Evolutionary conservation across 345 rosid species (phyloP).

Genomic region (Anastatica hierochuntica): DNA sequence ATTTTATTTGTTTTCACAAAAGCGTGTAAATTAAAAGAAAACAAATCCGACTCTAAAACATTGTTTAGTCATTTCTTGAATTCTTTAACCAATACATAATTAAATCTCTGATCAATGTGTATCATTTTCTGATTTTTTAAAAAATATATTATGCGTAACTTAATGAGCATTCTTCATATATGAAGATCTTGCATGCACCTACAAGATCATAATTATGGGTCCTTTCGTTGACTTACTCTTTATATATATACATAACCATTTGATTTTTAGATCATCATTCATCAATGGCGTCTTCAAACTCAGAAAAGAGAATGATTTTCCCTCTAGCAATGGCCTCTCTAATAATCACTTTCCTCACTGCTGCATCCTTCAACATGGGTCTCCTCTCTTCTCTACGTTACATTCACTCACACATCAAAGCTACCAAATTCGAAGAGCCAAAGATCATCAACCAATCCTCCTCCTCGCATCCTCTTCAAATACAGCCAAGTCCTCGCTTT

Average conservation of each 20-base stretch:
- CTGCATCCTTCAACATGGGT: constrained; percentile 86
- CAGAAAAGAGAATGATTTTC: constrained; percentile 92
- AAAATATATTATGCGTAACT: no score
- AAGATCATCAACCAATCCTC: constrained; percentile 26
- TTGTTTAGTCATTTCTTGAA: no score
- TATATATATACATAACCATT: constrained; percentile 3
- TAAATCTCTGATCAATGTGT: no score
- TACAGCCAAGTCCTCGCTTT: constrained; percentile 55
- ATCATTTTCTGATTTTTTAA: background rate
- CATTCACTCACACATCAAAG: constrained; percentile 58
- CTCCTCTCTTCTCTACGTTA: constrained; percentile 63
- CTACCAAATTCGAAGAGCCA: constrained; percentile 38
- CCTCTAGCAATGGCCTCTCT: constrained; percentile 79
- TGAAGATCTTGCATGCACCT: background rate
- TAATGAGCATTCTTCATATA: no score
- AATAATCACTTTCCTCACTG: constrained; percentile 57
- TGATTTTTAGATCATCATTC: constrained; percentile 10
- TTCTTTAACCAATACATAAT: no score
- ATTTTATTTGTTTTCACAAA: no score
- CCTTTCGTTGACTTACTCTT: background rate
- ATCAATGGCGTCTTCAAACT: constrained; percentile 48
- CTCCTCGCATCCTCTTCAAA: constrained; percentile 26
- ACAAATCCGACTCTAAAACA: no score
- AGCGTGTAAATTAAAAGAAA: no score
- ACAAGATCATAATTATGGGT: background rate